Percentiles rank a stretch among this genome's conserved stretches.
Conservation (phyloP, 176 grass and related monocot genomes). For the Typha latifolia region DNA sequence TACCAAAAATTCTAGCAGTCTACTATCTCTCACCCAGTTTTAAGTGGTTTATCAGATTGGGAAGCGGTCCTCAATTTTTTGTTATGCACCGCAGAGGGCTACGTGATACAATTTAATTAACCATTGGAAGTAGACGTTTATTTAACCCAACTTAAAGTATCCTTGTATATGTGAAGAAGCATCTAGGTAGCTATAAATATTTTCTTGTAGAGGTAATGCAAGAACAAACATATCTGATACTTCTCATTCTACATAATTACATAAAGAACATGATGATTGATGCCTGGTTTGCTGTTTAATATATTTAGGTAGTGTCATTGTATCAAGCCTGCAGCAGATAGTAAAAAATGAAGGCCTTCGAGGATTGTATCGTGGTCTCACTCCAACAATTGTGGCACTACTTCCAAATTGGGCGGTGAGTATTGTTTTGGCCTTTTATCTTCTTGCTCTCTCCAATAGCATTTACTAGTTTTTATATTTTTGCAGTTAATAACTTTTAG, state of each 20-base stretch:
- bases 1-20: too few species aligned
- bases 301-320: conserved; percentile 59
- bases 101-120: too few species aligned
- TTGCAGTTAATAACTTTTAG: not conserved
- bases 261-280: not conserved
- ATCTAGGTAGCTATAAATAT: not conserved
- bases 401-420: conserved; percentile 87
- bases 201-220: too few species aligned
- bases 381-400: conserved; percentile 76
- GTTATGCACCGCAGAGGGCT: too few species aligned
- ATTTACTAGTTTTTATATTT: not conserved
- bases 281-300: conserved; percentile 18
- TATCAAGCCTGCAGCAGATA: conserved; percentile 69
- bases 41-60: too few species aligned
- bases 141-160: too few species aligned
- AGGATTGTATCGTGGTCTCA: conserved; percentile 83
- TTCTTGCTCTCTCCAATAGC: not conserved
- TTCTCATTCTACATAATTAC: too few species aligned
- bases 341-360: conserved; percentile 64
- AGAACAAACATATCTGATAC: too few species aligned
- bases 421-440: conserved; percentile 15
- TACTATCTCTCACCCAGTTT: too few species aligned
- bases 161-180: too few species aligned
- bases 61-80: too few species aligned
- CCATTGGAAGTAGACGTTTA: too few species aligned